These are phyloP conservation scores for Mayamaea pseudoterrestris DNA, from an alignment of 108 stramenopile species.

Conservation along the genomic window DNA sequence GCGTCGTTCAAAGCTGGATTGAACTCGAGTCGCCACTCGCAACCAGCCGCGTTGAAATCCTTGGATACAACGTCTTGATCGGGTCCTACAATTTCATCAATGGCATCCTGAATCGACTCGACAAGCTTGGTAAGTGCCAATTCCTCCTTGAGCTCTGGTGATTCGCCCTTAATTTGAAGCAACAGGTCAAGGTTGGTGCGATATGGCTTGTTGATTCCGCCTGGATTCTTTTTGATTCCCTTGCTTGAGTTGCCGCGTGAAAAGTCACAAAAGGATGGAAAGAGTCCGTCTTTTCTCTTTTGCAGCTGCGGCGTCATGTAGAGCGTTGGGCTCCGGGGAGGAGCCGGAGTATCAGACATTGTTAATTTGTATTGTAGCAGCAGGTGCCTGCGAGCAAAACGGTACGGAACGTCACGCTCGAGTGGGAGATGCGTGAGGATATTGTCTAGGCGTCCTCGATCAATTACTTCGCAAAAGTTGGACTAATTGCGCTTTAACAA, in stretches of 20 bases:
- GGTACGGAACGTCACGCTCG: too few species aligned
- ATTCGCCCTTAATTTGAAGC: constrained; percentile 13
- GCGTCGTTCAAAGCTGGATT: constrained; percentile 16
- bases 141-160: constrained; percentile 10
- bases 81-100: constrained; percentile 21
- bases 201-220: constrained; percentile 24
- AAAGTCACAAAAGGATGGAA: constrained; percentile 14
- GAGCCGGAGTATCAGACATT: too few species aligned
- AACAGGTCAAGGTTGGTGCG: constrained; percentile 28
- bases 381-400: too few species aligned
- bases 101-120: constrained; percentile 19
- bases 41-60: constrained; percentile 31
- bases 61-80: constrained; percentile 18
- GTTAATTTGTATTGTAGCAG: too few species aligned
- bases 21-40: constrained; percentile 31
- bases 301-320: constrained; percentile 40
- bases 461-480: too few species aligned
- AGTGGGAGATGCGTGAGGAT: too few species aligned
- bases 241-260: constrained; percentile 6
- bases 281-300: constrained; percentile 28
- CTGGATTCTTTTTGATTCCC: background rate
- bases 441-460: too few species aligned
- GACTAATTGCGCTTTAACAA: too few species aligned
- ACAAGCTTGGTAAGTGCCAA: constrained; percentile 26
- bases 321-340: constrained; percentile 5